Base-by-base conservation (phyloP, 2,329 filamentous ascomycete species). In the Madurella mycetomatis region DNA sequence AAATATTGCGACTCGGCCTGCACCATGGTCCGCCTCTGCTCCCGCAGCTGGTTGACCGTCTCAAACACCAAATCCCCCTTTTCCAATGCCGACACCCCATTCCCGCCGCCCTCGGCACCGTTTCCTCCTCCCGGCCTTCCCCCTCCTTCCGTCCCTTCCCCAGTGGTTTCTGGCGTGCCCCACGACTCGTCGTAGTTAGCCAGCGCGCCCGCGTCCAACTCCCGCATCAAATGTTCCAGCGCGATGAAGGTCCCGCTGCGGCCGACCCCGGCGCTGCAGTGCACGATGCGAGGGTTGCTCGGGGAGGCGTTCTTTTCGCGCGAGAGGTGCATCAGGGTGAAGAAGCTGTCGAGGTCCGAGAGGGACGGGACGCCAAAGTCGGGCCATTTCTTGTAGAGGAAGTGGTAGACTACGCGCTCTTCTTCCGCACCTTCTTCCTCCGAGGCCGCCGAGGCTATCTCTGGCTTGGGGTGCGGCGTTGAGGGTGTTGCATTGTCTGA, bases 221-320 rank as follows among this genome's bases (percentile, higher is more conserved):
- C 90, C 37, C 85, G 81, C 59, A 95, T 79, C 25, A 99, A 81
- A 70, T 95, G 90, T 71, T 97, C 94, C n/a, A 99, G 80, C 1
- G 90, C 88, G 65, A 99, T 96, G 67, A 97, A 99, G 0, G 94
- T 97, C 34, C 94, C 94, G 8, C 89, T 95, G 52, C 94, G 84
- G 12, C 94, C 94, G 13, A 99, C 92, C 40, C 94, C 94, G 8
- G 94, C 94, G 66, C 90, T 95, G 74, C 88, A 92, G 70, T 92
- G 88, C 11, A 91, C 81, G 55, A 97, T 85, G 52, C 92, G 85
- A 4, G 92, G 89, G 64, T 88, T 91, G 18, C 76, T 70, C 7
- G 76, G 73, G 8, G 73, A 73, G 1, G 74, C 72, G 37, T 80
- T 81, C 67, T 80, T 81, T 58, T 81, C 74, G 18, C 80, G 77